Conservation (phyloP, 2,329 filamentous ascomycete genomes). For the Aspergillus sp. region DNA sequence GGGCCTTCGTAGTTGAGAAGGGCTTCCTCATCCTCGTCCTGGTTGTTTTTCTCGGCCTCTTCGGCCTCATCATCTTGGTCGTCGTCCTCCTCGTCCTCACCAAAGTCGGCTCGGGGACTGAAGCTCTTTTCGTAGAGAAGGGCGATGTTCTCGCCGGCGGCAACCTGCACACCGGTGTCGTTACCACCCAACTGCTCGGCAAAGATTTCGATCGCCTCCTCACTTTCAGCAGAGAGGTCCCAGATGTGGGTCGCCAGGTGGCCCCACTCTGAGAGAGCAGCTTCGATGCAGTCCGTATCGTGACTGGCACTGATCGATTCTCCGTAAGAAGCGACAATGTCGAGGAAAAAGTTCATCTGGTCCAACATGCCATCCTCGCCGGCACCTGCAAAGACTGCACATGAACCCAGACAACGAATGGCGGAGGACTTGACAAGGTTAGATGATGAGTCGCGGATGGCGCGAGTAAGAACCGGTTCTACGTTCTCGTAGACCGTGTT, state of each 20-base stretch:
- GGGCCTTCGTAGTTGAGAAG: constrained; percentile 34
- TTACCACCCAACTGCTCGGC: constrained; percentile 76
- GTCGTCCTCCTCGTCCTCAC: constrained; percentile 46
- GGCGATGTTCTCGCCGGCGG: constrained; percentile 73
- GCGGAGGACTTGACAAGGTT: constrained; percentile 60
- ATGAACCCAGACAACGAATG: constrained; percentile 67
- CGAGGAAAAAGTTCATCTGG: constrained; percentile 66
- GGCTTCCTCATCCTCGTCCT: constrained; percentile 26
- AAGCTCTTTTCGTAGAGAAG: constrained; percentile 71
- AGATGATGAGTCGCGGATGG: constrained; percentile 61
- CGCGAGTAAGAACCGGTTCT: constrained; percentile 52
- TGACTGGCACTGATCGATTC: constrained; percentile 64
- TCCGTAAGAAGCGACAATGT: constrained; percentile 75
- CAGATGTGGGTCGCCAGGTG: constrained; percentile 72
- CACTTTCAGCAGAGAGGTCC: constrained; percentile 64
- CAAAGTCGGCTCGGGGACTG: constrained; percentile 52
- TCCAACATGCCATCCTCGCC: constrained; percentile 61
- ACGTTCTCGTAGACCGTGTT: constrained; percentile 61
- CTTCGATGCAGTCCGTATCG: constrained; percentile 62
- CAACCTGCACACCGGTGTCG: constrained; percentile 65
- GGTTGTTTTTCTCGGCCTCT: constrained; percentile 31
- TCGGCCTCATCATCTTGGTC: constrained; percentile 33
- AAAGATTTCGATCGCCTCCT: constrained; percentile 69
- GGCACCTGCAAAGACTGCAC: constrained; percentile 68
- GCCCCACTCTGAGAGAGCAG: constrained; percentile 71